Evolutionary conservation across 2,329 filamentous ascomycete genomes (phyloP), one percentile per base, ranked within the genome.

Genomic region (Meredithiella fracta): DNA sequence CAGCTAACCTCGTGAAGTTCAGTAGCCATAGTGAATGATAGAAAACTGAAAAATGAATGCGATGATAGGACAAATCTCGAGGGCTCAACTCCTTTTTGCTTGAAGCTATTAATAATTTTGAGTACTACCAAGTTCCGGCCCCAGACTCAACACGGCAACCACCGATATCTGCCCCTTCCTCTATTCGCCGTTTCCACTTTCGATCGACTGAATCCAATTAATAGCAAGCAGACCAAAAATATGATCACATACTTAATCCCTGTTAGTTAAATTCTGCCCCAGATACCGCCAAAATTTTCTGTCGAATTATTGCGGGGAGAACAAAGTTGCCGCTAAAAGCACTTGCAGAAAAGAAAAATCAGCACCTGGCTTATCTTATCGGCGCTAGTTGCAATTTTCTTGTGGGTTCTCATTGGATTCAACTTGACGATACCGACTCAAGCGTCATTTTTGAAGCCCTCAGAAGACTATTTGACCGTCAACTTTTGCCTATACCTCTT

Each of bases 1-100:
- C 5, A 20, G 58, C 65, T 44, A 72, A 86, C 85, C 70, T 89
- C 84, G 71, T 88, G 83, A 47, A 89, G 68, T 72, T 89, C 83
- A 47, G 82, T 82, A 55, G 83, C 78, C 85, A 90, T 89, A 31
- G 61, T 75, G 59, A 47, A 9, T 37, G n/a, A 34, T 49, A 14
- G 15, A 5, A 31, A 50, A 42, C 26, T 15, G 29, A 9, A 38
- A 22, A 51, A 38, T 44, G 25, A 31, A 22, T 23, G 14, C 22
- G 20, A 29, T 25, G 11, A 25, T 49, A 7, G n/a, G 6, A 7
- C 6, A 7, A 20, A 42, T 34, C 29, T 34, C 29, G 5, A 34
- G 11, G 11, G 29, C 29, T 11, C 11, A 11, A 5, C 29, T 34
- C 29, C 29, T 11, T 11, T 34, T 34, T 11, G 29, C 5, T 5